Evolutionary conservation across 2,329 filamentous ascomycete genomes (phyloP), one percentile per base, ranked within the genome.

Genomic region (Mycogone perniciosa): DNA sequence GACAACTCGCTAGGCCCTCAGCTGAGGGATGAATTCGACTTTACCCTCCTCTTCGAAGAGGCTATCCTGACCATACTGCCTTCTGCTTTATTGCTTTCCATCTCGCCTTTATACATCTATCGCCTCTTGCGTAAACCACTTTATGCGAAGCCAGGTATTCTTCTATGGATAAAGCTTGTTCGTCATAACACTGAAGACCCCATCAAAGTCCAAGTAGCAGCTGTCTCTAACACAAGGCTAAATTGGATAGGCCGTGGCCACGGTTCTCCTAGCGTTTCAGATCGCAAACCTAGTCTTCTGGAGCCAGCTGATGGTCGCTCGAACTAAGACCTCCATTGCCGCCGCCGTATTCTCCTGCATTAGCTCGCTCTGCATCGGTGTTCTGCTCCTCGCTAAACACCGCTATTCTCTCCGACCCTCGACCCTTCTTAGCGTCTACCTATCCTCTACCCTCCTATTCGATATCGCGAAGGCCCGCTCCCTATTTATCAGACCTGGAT

Each of bases 391-490:
- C 48, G 42, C 53, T 4, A 64, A 70, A 48, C 69, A 71, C 51
- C 56, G 54, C 57, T 68, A 56, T 29, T 63, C 67, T 6, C 59
- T 63, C 0, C 63, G 71, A 3, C 72, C 73, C 0, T 76, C 73
- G 0, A 59, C 69, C 1, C 50, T 75, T 1, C 57, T 76, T 6
- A 67, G 60, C 26, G 54, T 59, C 13, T 76, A 70, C 50, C 56
- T 76, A 10, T 60, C 68, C 38, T 39, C 72, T n/a, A 67, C 68
- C 7, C 49, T 70, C 1, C 58, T 76, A 2, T 60, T 75, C 8
- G 74, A 76, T 35, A 54, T 64, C 4, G 60, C 67, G 1, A 68
- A 70, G 49, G 59, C 62, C 0, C 62, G 73, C 71, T 31, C 54
- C 57, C 31, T 54, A 52, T 33, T 40, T 38, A 44, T 51, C 5